phyloP scores from a whole-genome alignment of 139 green algal species.

The Diplosphaera chodatii region DNA sequence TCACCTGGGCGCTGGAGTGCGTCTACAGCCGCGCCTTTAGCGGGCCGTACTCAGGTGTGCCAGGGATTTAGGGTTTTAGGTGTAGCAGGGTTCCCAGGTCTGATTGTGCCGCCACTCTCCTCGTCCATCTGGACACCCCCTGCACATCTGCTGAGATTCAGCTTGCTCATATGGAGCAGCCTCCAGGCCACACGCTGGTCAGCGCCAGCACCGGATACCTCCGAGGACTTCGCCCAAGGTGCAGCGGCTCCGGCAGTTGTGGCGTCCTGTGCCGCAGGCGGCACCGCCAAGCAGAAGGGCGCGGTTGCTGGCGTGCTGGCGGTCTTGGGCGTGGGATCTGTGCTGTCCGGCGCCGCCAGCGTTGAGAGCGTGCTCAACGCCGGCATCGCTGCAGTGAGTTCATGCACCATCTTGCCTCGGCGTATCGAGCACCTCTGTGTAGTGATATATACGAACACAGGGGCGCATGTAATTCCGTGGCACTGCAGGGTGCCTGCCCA shows the following conservation, averaged over 20 bases:
- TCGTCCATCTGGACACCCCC: too few relatives aligned
- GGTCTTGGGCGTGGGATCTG: conserved; percentile 6
- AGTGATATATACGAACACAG: too few relatives aligned
- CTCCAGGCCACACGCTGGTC: too few relatives aligned
- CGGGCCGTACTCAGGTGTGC: conserved; percentile 68
- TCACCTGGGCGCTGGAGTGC: conserved; percentile 62
- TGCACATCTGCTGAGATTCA: too few relatives aligned
- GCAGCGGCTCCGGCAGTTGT: too few relatives aligned
- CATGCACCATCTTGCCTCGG: too few relatives aligned
- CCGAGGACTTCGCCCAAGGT: not conserved
- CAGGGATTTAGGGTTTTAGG: conserved; percentile 7
- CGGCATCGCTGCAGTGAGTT: conserved; percentile 27
- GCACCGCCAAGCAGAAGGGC: conserved; percentile 14
- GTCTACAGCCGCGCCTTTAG: conserved; percentile 77
- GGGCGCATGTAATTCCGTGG: too few relatives aligned
- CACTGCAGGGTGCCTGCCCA: too few relatives aligned
- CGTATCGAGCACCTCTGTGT: too few relatives aligned
- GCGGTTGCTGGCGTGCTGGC: conserved; percentile 17
- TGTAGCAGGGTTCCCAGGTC: too few relatives aligned
- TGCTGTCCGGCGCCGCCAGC: conserved; percentile 15
- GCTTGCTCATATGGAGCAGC: too few relatives aligned
- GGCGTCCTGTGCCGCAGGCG: not conserved
- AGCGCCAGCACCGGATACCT: not conserved
- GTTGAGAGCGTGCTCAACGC: conserved; percentile 44
- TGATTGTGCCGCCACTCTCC: too few relatives aligned